Evolutionary conservation across 2,329 filamentous ascomycete genomes (phyloP), one percentile per base, ranked within the genome.

Genomic region (Nemania sp.): DNA sequence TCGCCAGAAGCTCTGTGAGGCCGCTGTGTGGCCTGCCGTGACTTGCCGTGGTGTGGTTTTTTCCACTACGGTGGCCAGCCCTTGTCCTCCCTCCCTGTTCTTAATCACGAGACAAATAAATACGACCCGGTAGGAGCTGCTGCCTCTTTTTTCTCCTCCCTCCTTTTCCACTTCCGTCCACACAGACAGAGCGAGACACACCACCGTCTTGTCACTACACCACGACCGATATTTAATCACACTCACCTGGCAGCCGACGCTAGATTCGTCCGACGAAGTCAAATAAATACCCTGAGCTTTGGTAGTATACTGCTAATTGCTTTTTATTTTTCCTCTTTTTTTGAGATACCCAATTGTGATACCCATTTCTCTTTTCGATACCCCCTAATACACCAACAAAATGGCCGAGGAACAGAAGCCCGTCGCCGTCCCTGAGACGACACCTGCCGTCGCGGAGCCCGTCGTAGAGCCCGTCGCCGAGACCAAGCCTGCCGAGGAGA

Each of bases 391-490:
- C 74, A 67, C 71, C 79, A 78, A 80, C 84, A 87, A 77, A 86
- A 93, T 93, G 91, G 89, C 92, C 83, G 91, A 93, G 78, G 85
- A 84, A 81, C 87, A 89, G 82, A 93, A 93, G 85, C 87, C 90
- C 79, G 85, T 87, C 76, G 89, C 90, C 80, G 84, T 85, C 80
- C 79, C 85, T 73, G 87, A 88, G 82, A 83, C 82, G 73, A 80
- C 82, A 73, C 76, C 77, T 51, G 72, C 73, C 57, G 80, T 77
- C 75, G 77, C 75, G 62, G 77, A 81, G 72, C 79, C 80, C 22
- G 80, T 77, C 75, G 77, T 74, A 63, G 32, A 35, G 32, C 32
- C 32, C 38, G 38, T 80, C 63, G 75, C 70, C 63, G 76, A 75
- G 71, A 72, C 76, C 56, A 74, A 73, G 70, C 72, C 75, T 35